Evolutionary conservation across 129 eudicot genomes (phyloP).

Genomic region (Lactuca saligna): DNA sequence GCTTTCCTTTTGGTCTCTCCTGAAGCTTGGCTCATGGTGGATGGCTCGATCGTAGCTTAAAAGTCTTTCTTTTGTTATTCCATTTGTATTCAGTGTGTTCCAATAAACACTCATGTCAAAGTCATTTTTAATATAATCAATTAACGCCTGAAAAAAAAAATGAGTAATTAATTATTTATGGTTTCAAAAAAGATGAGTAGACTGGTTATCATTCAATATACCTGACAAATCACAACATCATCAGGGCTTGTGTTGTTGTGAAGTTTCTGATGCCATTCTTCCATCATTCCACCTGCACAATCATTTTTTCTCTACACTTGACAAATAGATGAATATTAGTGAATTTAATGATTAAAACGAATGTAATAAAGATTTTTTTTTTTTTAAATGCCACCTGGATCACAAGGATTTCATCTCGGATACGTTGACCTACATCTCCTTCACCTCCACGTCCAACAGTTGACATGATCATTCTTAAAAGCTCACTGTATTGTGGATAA

Average conservation of each 20-base stretch:
- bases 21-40: conserved; percentile 47
- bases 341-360: neutral
- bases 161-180: neutral
- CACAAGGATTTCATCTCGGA: conserved; percentile 53
- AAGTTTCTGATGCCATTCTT: conserved; percentile 58
- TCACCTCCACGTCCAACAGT: conserved; percentile 59
- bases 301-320: conserved; percentile 47
- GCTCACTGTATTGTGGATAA: conserved; percentile 44
- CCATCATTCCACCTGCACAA: conserved; percentile 61
- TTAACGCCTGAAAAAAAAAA: conserved; percentile 37
- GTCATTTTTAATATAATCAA: conserved; percentile 48
- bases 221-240: conserved; percentile 56
- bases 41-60: conserved; percentile 57
- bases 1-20: conserved; percentile 44
- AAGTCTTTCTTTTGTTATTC: conserved; percentile 51
- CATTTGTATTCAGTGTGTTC: conserved; percentile 47
- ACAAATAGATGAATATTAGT: conserved; percentile 17
- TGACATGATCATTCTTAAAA: conserved; percentile 47
- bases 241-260: conserved; percentile 63
- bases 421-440: conserved; percentile 53
- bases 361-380: neutral
- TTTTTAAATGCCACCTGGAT: conserved; percentile 34
- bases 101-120: conserved; percentile 47
- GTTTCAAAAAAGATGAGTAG: conserved; percentile 7
- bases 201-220: conserved; percentile 6